Conservation (phyloP, 768 basidiomycete species). For the Pleurotus tuoliensis region DNA sequence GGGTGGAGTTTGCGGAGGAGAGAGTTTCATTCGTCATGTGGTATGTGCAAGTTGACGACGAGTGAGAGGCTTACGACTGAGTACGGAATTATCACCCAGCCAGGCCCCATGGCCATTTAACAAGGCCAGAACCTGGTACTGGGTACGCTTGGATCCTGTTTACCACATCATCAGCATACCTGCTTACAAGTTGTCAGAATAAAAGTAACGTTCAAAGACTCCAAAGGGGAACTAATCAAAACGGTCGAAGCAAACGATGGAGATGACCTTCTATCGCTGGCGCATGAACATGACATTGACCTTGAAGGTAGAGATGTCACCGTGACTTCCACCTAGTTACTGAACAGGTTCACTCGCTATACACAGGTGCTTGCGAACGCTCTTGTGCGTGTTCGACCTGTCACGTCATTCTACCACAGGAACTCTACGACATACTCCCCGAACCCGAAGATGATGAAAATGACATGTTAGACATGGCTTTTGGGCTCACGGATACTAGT, state of each 20-base stretch:
- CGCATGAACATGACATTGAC: constrained; percentile 95
- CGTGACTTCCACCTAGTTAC: not conserved
- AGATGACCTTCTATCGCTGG: constrained; percentile 86
- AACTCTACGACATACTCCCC: constrained; percentile 81
- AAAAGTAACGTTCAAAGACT: constrained; percentile 85
- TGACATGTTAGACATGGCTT: constrained; percentile 97
- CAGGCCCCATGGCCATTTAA: constrained; percentile 45
- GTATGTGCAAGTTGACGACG: not conserved
- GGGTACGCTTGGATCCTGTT: constrained; percentile 41
- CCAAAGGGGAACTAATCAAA: constrained; percentile 78
- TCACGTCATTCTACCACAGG: constrained; percentile 81
- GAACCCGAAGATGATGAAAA: constrained; percentile 99
- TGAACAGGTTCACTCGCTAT: not conserved
- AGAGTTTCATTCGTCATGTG: not conserved
- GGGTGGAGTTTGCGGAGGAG: not conserved
- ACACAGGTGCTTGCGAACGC: constrained; percentile 90
- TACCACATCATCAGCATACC: constrained; percentile 2
- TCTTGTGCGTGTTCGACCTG: constrained; percentile 98
- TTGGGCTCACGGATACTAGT: constrained; percentile 93
- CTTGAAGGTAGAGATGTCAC: constrained; percentile 70
- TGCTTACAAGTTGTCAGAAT: constrained; percentile 45
- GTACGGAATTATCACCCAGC: constrained; percentile 11
- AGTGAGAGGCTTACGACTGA: not conserved
- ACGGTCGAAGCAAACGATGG: constrained; percentile 92
- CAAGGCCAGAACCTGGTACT: constrained; percentile 63